Conservation (phyloP, 495 filamentous ascomycete genomes). For the Neurospora sp. region DNA sequence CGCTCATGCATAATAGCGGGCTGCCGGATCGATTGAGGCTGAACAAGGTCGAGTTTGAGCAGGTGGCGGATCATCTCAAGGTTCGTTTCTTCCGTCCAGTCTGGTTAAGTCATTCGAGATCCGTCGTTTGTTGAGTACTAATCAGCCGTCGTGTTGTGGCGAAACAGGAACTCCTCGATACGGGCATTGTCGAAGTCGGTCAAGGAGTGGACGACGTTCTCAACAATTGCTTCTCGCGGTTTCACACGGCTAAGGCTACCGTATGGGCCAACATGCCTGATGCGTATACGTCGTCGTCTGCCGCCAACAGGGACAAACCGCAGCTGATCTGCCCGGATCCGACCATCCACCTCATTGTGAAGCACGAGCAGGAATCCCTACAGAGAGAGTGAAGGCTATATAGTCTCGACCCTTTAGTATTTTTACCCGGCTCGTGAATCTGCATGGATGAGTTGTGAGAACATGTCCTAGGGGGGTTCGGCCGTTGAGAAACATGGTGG, state of each 20-base stretch:
- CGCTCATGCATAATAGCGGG: slow-evolving; percentile 41
- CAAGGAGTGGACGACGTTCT: slow-evolving; percentile 31
- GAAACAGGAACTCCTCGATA: slow-evolving; percentile 30
- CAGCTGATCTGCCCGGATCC: slow-evolving; percentile 11
- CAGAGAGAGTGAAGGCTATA: not conserved
- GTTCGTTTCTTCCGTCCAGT: slow-evolving; percentile 2
- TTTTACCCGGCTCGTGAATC: not conserved
- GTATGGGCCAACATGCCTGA: slow-evolving; percentile 36
- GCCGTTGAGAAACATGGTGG: not conserved
- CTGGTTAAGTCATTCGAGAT: not conserved
- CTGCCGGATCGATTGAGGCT: slow-evolving; percentile 38
- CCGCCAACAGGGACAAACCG: not conserved
- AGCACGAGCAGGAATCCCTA: not conserved
- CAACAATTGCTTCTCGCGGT: slow-evolving; percentile 29
- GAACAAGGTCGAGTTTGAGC: slow-evolving; percentile 34
- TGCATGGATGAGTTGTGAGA: not conserved
- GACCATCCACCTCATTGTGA: slow-evolving; percentile 2
- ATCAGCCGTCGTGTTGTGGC: not conserved
- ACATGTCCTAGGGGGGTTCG: not conserved
- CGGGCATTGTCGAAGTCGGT: slow-evolving; percentile 28
- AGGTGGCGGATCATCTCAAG: slow-evolving; percentile 37
- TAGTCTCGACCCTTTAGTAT: not conserved
- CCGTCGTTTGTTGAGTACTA: not conserved
- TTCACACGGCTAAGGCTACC: slow-evolving; percentile 27
- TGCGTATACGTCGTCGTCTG: slow-evolving; percentile 17